Evolutionary conservation across 371 early-diverging fungal species (phyloP).

Genomic region (Synchytrium microbalum): DNA sequence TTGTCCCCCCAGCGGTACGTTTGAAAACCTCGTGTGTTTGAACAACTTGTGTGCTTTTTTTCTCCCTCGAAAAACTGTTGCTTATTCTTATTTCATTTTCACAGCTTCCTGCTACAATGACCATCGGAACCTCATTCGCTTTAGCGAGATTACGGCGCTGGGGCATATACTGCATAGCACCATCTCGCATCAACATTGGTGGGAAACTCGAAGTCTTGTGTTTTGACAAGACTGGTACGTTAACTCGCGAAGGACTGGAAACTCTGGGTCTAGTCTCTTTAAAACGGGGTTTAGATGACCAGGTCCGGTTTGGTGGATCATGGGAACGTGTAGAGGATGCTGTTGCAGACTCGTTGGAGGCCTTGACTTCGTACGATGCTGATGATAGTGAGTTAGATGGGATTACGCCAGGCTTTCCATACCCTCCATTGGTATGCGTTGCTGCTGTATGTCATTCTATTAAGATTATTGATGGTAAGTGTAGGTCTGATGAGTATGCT

Average conservation of each 20-base stretch:
- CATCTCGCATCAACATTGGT: conserved; percentile 90
- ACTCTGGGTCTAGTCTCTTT: conserved; percentile 58
- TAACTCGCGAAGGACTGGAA: conserved; percentile 98
- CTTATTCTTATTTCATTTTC: too few relatives aligned
- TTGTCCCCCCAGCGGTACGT: conserved; percentile 82
- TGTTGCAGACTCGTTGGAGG: not conserved
- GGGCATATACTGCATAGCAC: conserved; percentile 91
- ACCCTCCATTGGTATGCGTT: conserved; percentile 46
- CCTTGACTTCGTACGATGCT: not conserved
- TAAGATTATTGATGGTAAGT: conserved; percentile 83
- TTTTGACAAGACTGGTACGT: conserved; percentile 99
- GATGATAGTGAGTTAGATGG: not conserved
- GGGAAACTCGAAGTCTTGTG: conserved; percentile 94
- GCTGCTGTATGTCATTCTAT: conserved; percentile 96
- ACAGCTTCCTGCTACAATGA: conserved; percentile 89
- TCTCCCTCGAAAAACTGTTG: too few relatives aligned
- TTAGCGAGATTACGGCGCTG: conserved; percentile 69
- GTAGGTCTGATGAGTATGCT: too few relatives aligned
- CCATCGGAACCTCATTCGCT: conserved; percentile 94
- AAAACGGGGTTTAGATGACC: not conserved
- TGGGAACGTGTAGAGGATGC: not conserved
- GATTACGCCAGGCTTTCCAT: conserved; percentile 23
- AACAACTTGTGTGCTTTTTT: not conserved
- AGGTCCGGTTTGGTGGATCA: not conserved
- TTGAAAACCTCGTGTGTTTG: too few relatives aligned